Base-by-base conservation (phyloP, 2,329 filamentous ascomycete genomes). In the Colletotrichum orchidophilum region DNA sequence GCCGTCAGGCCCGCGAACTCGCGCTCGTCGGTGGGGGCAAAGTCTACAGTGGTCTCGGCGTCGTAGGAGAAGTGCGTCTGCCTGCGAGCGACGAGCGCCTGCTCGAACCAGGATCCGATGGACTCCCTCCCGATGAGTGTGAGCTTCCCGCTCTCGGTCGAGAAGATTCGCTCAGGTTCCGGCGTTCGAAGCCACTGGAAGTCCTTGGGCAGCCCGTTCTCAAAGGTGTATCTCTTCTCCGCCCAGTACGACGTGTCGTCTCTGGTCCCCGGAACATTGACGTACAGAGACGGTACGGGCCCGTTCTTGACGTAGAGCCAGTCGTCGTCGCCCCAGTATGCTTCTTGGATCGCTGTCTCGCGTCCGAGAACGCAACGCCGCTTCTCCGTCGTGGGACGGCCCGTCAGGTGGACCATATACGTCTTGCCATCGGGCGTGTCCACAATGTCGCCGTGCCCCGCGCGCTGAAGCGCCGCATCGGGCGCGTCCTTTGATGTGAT, bases 261-360 rank as follows among this genome's bases (percentile, higher is more conserved):
- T n/a, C 83, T 80, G 0, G 76, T 76, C 1, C 80, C 87, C 0
- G 85, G 87, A 0, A 89, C 77, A 13, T 89, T 84, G 33, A 90
- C 86, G 63, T 81, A 78, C 3, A 91, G 80, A 1, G 85, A 87
- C 1, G 87, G 87, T 11, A 88, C 82, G 0, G 88, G 87, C 0
- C 89, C 88, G 65, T 87, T 81, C 77, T 90, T 90, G 54, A 91
- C 81, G 71, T 90, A 90, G 4, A 91, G 81, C 90, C 90, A 91
- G 76, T 88, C 89, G 75, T 88, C 89, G 55, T 91, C 87, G 0
- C 75, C 80, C 90, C 89, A 91, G 76, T 84, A 86, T 0, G 85
- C 88, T 74, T 90, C 87, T 74, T 91, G 89, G 24, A 91, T 88
- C 0, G 82, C 81, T 0, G 87, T 89, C 77, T 90, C 87, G 57